A percentile compares a stretch with the other conserved stretches of the same genome.
Conservation (phyloP, 2,329 filamentous ascomycete species). For the Epichloe glyceriae region DNA sequence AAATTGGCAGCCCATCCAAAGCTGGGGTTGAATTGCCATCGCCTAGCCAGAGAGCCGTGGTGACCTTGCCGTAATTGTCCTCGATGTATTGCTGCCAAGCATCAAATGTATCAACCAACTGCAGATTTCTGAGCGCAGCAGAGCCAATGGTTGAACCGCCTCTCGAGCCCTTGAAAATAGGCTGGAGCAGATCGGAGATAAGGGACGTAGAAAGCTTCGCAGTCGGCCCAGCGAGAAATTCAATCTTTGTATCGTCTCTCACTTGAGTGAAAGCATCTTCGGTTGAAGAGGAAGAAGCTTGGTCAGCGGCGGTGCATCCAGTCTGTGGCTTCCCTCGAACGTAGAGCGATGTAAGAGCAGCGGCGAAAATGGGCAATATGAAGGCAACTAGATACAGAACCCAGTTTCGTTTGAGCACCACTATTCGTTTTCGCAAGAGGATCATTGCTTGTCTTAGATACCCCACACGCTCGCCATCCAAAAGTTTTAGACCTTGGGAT, state of each 20-base stretch:
- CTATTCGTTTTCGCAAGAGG: constrained; percentile 64
- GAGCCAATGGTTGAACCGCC: constrained; percentile 10
- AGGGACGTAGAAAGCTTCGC: constrained; percentile 23
- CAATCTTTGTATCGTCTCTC: constrained; percentile 11
- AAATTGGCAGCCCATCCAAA: constrained; percentile 59
- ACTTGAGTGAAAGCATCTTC: constrained; percentile 27
- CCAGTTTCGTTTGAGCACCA: constrained; percentile 65
- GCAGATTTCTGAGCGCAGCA: constrained; percentile 20
- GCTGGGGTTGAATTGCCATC: constrained; percentile 43
- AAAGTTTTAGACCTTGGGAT: constrained; percentile 36
- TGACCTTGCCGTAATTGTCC: constrained; percentile 51
- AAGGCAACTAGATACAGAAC: constrained; percentile 65
- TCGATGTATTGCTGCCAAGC: constrained; percentile 57
- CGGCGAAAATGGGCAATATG: constrained; percentile 64
- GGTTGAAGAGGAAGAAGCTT: constrained; percentile 27
- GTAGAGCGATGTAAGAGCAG: constrained; percentile 67
- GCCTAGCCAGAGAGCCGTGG: constrained; percentile 66
- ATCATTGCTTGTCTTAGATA: constrained; percentile 59
- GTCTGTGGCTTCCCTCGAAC: constrained; percentile 42
- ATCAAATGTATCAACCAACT: constrained; percentile 48
- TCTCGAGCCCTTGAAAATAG: constrained; percentile 23
- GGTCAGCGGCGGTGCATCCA: constrained; percentile 38
- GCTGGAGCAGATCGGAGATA: constrained; percentile 23
- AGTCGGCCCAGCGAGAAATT: constrained; percentile 21
- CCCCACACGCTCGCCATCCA: constrained; percentile 56